Evolutionary conservation across 1,284 basidiomycete genomes (phyloP).

Genomic region (Malassezia yamatoensis): DNA sequence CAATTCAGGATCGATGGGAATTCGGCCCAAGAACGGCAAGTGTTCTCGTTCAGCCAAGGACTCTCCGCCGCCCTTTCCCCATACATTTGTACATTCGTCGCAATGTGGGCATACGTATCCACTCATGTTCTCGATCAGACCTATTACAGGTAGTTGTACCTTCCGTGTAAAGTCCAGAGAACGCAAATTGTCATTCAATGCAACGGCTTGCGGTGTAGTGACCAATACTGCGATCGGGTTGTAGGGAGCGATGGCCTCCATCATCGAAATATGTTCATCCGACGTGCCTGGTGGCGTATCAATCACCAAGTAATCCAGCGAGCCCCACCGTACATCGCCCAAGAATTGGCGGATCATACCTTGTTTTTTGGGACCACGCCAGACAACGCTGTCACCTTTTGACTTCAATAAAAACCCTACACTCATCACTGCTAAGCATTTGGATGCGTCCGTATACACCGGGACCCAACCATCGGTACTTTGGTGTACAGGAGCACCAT

Average conservation of each 20-base stretch:
- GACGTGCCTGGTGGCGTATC: slow-evolving; percentile 95
- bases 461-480: slow-evolving; percentile 95
- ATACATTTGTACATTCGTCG: slow-evolving; percentile 83
- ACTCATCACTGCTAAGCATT: slow-evolving; percentile 79
- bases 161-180: slow-evolving; percentile 87
- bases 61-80: slow-evolving; percentile 85
- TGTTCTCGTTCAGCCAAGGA: slow-evolving; percentile 60
- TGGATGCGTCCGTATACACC: slow-evolving; percentile 58
- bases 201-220: slow-evolving; percentile 93
- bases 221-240: slow-evolving; percentile 74
- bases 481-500: slow-evolving; percentile 63
- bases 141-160: slow-evolving; percentile 75
- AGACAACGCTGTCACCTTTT: slow-evolving; percentile 84
- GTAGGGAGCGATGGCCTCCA: slow-evolving; percentile 70
- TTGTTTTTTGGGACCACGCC: slow-evolving; percentile 98
- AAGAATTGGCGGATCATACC: slow-evolving; percentile 98
- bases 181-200: slow-evolving; percentile 87
- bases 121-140: slow-evolving; percentile 96
- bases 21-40: slow-evolving; percentile 70
- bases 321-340: slow-evolving; percentile 90
- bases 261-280: slow-evolving; percentile 89
- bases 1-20: slow-evolving; percentile 88
- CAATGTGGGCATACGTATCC: slow-evolving; percentile 82
- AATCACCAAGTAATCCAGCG: slow-evolving; percentile 87
- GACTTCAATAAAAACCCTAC: slow-evolving; percentile 87